Conservation (phyloP, 139 green algal genomes). For the Asterochloris erici region DNA sequence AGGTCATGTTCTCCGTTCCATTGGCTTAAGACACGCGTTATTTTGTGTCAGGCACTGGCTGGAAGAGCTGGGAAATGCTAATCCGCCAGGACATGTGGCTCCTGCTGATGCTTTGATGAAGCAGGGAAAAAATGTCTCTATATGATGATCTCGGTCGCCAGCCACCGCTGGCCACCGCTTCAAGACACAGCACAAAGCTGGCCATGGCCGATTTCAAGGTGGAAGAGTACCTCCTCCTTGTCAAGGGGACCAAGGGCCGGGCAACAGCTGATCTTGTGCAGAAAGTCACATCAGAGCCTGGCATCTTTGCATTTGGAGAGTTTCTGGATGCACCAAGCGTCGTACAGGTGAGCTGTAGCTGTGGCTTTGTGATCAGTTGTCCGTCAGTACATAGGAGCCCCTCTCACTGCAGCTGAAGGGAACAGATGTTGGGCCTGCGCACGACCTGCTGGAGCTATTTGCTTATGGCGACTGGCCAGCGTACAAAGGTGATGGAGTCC, state of each 20-base stretch:
- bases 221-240: constrained; percentile 70
- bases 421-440: constrained; percentile 27
- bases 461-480: constrained; percentile 78
- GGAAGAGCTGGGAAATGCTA: too few species aligned
- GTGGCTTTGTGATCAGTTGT: neutral
- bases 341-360: constrained; percentile 50
- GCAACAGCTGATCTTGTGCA: constrained; percentile 58
- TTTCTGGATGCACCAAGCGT: constrained; percentile 72
- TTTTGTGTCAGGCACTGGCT: too few species aligned
- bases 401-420: constrained; percentile 37
- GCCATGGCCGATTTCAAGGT: constrained; percentile 36
- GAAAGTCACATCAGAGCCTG: constrained; percentile 73
- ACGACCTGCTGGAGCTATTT: constrained; percentile 73
- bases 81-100: too few species aligned
- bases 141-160: too few species aligned
- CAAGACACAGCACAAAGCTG: too few species aligned
- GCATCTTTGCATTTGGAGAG: constrained; percentile 85
- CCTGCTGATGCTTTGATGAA: too few species aligned
- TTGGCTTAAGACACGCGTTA: too few species aligned
- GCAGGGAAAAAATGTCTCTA: too few species aligned
- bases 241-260: constrained; percentile 53
- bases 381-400: neutral
- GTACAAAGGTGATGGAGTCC: constrained; percentile 55
- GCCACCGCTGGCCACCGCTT: too few species aligned
- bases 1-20: too few species aligned